Evolutionary conservation across 495 filamentous ascomycete species (phyloP), one percentile per base, ranked within the genome.

Genomic region (Neohortaea acidophila): DNA sequence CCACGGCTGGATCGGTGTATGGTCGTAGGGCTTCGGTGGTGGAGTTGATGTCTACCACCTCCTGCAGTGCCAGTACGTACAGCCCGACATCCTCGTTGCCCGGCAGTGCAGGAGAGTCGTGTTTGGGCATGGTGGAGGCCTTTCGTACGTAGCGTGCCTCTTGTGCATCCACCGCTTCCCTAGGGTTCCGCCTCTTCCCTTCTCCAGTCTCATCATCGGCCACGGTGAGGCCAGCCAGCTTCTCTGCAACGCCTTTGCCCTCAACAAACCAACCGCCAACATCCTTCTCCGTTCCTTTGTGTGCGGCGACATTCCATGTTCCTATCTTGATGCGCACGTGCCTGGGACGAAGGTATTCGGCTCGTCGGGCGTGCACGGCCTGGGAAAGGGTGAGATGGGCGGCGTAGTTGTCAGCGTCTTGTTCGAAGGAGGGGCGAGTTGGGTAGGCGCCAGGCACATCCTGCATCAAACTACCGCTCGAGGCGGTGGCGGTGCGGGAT

Each of bases 241-340:
- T 58, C 25, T 75, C 64, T 43, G 73, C 68, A 2, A 85, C 51
- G 4, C 79, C 84, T 48, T 81, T 72, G 3, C 78, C 79, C 2
- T 77, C 64, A 13, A 85, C 67, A 52, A 94, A 91, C 86, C 86
- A 94, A 21, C 68, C 73, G 1, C 71, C 79, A 6, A 94, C 61
- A 55, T 94, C 86, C 44, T 80, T 77, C 55, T 92, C 85, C 1
- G 83, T 86, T 22, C 77, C 81, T 26, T 76, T 68, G 40, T 77
- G 70, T 1, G 79, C 74, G 6, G 84, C 91, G 20, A 94, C 83
- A 59, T 99, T 99, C 91, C 91, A 99, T 1, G 79, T 77, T 4
- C 85, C 89, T 17, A 94, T 64, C 51, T 92, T 94, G 48, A 96
- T 69, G 39, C 72, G 73, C 38, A 94, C 70, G 21, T 69, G 68